These are phyloP conservation scores for Pisolithus microcarpus DNA, from an alignment of 768 basidiomycete genomes.

Conservation along the genomic window DNA sequence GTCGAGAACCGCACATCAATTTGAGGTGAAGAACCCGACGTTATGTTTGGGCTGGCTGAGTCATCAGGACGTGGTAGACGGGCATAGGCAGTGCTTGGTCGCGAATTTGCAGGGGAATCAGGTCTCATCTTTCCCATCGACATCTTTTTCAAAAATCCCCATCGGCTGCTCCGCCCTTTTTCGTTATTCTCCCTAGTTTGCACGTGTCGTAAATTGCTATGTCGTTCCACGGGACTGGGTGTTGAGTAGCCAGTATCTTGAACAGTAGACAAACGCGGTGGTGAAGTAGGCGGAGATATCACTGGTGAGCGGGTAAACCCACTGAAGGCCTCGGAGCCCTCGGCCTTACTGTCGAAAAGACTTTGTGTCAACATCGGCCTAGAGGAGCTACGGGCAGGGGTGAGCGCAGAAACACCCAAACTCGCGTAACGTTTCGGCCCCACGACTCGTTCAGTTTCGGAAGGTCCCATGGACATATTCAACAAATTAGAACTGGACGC, in stretches of 20 bases:
- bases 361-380: conserved; percentile 36
- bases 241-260: conserved; percentile 9
- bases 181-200: conserved; percentile 19
- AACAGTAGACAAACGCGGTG: conserved; percentile 14
- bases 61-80: conserved; percentile 15
- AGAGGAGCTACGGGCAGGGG: conserved; percentile 27
- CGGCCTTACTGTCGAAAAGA: conserved; percentile 46
- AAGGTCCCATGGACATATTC: conserved; percentile 24
- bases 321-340: conserved; percentile 16
- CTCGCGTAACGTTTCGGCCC: conserved; percentile 60
- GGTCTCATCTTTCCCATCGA: conserved; percentile 87
- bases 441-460: conserved; percentile 30
- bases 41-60: conserved; percentile 23
- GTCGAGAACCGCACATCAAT: conserved; percentile 70
- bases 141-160: conserved; percentile 99
- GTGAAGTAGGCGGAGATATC: conserved; percentile 21
- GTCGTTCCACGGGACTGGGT: conserved; percentile 21
- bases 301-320: conserved; percentile 19
- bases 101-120: conserved; percentile 43
- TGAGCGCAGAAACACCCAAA: conserved; percentile 42
- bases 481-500: conserved; percentile 64
- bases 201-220: conserved; percentile 12
- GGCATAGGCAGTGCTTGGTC: conserved; percentile 30
- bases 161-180: conserved; percentile 67
- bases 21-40: conserved; percentile 43